Evolutionary conservation across 768 basidiomycete genomes (phyloP).

Genomic region (Xanthoconium stramineum): DNA sequence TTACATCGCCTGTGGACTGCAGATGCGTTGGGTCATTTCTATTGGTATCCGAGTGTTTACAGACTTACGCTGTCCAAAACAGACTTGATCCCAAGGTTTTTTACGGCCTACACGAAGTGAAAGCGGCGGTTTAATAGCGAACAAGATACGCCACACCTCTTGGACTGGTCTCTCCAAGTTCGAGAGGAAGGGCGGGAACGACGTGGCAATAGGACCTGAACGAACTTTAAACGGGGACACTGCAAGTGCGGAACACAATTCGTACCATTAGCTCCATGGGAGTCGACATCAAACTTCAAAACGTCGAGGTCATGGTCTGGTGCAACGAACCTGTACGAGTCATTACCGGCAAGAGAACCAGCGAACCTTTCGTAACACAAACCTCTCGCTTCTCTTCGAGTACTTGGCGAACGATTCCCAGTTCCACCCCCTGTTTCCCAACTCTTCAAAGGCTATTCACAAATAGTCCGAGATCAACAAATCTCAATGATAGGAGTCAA

Average conservation of each 20-base stretch:
- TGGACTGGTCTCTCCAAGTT: background rate
- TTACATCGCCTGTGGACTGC: background rate
- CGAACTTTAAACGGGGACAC: background rate
- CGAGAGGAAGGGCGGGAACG: background rate
- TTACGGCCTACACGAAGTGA: background rate
- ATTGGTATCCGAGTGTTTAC: background rate
- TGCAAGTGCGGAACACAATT: too few species aligned
- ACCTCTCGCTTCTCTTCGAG: slow-evolving; percentile 5
- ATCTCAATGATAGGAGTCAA: background rate
- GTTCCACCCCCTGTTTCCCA: slow-evolving; percentile 1
- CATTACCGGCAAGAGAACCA: background rate
- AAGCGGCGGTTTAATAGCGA: background rate
- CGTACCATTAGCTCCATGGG: background rate
- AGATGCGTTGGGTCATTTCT: background rate
- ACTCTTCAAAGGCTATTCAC: background rate
- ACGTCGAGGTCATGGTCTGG: slow-evolving; percentile 1
- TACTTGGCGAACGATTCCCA: slow-evolving; percentile 4
- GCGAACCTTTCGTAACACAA: background rate
- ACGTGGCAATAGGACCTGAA: background rate
- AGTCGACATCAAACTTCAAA: background rate
- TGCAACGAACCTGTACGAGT: background rate
- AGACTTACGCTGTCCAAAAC: background rate
- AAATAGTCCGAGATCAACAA: background rate
- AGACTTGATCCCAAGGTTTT: background rate
- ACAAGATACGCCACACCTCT: background rate